Base-by-base conservation (phyloP, 768 basidiomycete genomes). In the Pleurotus ostreatus region DNA sequence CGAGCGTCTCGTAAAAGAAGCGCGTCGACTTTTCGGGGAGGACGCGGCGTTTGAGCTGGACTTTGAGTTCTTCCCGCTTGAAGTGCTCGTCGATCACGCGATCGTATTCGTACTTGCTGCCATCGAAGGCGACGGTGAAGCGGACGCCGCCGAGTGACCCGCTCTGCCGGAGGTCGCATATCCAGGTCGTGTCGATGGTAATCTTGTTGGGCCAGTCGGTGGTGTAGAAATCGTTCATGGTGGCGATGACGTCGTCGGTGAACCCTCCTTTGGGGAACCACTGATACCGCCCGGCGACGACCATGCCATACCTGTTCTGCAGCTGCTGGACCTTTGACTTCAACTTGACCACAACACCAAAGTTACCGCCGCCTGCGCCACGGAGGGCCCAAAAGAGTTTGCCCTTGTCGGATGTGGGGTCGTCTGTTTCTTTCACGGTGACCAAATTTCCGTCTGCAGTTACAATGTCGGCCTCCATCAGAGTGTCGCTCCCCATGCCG, bases 1-100 rank as follows among this genome's bases (percentile, higher is more conserved):
- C 60, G 46, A 60, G 55, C 43, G 60, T 60, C 57, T 60, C 60
- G 57, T 60, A 57, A 40, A 60, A 57, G 57, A 48, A 60, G 18
- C 60, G 57, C 23, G 57, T 60, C 53, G 60, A 55, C 53, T 43
- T 48, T 43, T 60, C 60, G 26, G 57, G 47, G 16, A 60, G 54
- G 20, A 57, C 46, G 44, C 57, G 56, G 37, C 60, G 60, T 26
- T 60, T 60, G 57, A 60, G 60, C 47, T 58, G 53, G 37, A 11
- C 41, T 16, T 39, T 57, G 23, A 60, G 60, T 22, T 58, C 54
- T 3, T 57, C 22, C 40, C 55, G 57, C 43, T 58, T 51, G 39
- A 60, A 51, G 55, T 60, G 46, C 49, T 52, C 25, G 54, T 60
- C 54, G 44, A 60, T 58, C 46, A 52, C 34, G n/a, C 30, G n/a